Evolutionary conservation across 1,284 basidiomycete species (phyloP).

Genomic region (Ganoderma boninense): DNA sequence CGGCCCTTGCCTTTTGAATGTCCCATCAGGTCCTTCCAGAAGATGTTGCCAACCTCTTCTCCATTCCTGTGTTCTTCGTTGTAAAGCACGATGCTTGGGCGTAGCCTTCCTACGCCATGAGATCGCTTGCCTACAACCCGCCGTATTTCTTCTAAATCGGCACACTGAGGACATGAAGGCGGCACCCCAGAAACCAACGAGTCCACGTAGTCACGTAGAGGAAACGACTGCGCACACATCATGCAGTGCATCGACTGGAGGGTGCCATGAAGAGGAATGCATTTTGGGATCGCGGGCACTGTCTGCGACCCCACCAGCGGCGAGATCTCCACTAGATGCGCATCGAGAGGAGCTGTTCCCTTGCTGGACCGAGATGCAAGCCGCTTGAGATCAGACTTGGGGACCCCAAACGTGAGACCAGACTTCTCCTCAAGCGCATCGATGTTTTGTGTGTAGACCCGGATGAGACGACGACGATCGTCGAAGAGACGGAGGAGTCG

Average conservation of each 20-base stretch:
- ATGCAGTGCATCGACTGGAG: constrained; percentile 84
- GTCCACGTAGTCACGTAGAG: constrained; percentile 67
- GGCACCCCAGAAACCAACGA: constrained; percentile 69
- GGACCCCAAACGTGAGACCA: too few relatives aligned
- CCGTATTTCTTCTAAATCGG: constrained; percentile 74
- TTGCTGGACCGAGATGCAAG: constrained; percentile 52
- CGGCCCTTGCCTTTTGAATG: constrained; percentile 69
- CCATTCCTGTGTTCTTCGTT: constrained; percentile 90
- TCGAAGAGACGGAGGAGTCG: too few relatives aligned
- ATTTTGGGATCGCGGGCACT: constrained; percentile 64
- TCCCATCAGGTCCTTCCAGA: constrained; percentile 80
- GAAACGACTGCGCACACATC: constrained; percentile 77
- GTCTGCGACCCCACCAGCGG: background rate
- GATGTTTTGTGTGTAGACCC: too few relatives aligned
- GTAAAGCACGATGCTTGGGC: constrained; percentile 91
- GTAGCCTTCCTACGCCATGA: constrained; percentile 83
- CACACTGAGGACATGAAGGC: constrained; percentile 85
- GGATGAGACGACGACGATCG: too few relatives aligned
- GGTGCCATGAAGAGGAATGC: too few relatives aligned
- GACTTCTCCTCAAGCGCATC: too few relatives aligned
- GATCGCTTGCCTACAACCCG: constrained; percentile 82
- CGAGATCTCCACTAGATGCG: background rate
- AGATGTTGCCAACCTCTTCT: constrained; percentile 84
- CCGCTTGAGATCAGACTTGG: constrained; percentile 75
- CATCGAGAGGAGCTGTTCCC: constrained; percentile 27